A percentile compares a stretch with the other conserved stretches of the same genome.
Evolutionary conservation across 257 asterid genomes (phyloP).

Genomic region (Solanum verrucosum): DNA sequence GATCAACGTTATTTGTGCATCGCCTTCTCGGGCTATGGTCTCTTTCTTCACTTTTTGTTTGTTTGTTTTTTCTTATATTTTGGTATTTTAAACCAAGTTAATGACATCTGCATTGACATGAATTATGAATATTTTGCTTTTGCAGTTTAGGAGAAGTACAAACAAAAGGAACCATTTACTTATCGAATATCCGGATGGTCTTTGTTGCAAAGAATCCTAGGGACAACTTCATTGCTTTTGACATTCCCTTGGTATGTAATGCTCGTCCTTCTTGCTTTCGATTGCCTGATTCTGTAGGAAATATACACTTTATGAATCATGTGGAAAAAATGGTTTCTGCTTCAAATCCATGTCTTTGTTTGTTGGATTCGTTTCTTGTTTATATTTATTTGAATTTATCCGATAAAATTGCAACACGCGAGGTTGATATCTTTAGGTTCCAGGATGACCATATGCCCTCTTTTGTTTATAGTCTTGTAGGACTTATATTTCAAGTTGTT

Average conservation of each 20-base stretch:
- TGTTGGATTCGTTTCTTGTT: not conserved
- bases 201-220: conserved; percentile 72
- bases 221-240: conserved; percentile 54
- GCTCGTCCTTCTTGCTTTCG: not conserved
- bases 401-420: not conserved
- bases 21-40: not conserved
- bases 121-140: not conserved
- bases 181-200: conserved; percentile 91
- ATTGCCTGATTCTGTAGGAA: not conserved
- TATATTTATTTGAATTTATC: not conserved
- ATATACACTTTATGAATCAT: not conserved
- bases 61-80: too few species aligned
- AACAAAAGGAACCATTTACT: conserved; percentile 74
- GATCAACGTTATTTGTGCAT: not conserved
- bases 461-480: not conserved
- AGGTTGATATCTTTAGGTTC: not conserved
- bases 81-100: not conserved
- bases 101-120: not conserved
- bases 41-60: not conserved
- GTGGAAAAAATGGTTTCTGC: not conserved
- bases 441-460: not conserved
- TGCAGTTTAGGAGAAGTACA: conserved; percentile 67
- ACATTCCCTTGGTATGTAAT: conserved; percentile 73
- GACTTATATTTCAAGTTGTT: not conserved
- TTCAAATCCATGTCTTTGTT: not conserved